Evolutionary conservation across 2,329 filamentous ascomycete genomes (phyloP).

Genomic region (Bretziella fagacearum): DNA sequence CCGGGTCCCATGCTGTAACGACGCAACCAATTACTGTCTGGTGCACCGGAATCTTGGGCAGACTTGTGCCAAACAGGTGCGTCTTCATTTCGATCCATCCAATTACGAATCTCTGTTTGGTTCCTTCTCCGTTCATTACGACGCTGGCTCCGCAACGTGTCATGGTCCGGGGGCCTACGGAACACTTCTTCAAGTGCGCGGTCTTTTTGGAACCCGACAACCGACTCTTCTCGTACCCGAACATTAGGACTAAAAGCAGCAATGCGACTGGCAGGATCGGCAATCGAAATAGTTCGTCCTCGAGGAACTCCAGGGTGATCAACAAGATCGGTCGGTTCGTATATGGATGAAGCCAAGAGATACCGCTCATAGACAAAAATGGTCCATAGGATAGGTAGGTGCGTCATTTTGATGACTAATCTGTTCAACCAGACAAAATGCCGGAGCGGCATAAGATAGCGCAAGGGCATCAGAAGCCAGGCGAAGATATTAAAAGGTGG

Average conservation of each 20-base stretch:
- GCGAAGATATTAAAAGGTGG: constrained; percentile 82
- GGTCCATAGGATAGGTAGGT: constrained; percentile 70
- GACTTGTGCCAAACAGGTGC: constrained; percentile 17
- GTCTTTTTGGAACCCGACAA: constrained; percentile 79
- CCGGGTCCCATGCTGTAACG: constrained; percentile 38
- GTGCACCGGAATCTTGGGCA: neutral
- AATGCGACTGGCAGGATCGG: constrained; percentile 36
- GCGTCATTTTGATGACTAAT: constrained; percentile 78
- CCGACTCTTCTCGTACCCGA: constrained; percentile 66
- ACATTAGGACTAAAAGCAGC: constrained; percentile 57
- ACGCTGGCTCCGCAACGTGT: constrained; percentile 40
- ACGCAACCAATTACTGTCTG: constrained; percentile 31
- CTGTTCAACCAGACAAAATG: constrained; percentile 75
- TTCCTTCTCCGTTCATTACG: constrained; percentile 53
- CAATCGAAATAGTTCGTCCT: constrained; percentile 36
- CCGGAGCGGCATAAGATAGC: constrained; percentile 63
- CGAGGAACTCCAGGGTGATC: constrained; percentile 44
- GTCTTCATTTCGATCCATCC: constrained; percentile 63
- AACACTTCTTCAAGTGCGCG: constrained; percentile 85
- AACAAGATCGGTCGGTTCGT: constrained; percentile 73
- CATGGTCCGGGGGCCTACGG: constrained; percentile 49
- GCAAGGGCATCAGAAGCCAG: constrained; percentile 70
- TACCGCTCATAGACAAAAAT: constrained; percentile 80
- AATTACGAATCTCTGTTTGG: constrained; percentile 67
- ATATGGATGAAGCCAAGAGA: constrained; percentile 56